A percentile compares a stretch with the other conserved stretches of the same genome.
These are phyloP conservation scores for Lyophyllum shimeji DNA, from an alignment of 768 basidiomycete genomes.

Conservation along the genomic window DNA sequence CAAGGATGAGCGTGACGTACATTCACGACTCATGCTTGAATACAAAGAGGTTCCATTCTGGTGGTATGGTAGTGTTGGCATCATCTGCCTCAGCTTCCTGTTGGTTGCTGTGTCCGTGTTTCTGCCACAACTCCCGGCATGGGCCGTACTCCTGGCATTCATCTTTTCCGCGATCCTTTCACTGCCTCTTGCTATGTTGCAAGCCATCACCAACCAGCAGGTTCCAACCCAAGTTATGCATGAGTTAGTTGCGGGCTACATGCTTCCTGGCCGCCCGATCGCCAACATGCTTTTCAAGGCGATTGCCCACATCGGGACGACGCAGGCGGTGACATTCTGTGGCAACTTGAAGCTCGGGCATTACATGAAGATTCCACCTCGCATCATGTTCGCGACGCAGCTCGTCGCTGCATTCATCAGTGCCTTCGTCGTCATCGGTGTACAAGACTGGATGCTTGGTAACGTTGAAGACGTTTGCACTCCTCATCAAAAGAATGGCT, in stretches of 20 bases:
- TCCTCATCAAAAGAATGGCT: conserved; percentile 55
- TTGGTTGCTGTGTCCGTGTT: conserved; percentile 69
- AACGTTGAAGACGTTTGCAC: conserved; percentile 76
- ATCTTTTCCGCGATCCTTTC: conserved; percentile 49
- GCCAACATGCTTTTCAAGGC: conserved; percentile 84
- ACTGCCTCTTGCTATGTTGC: conserved; percentile 77
- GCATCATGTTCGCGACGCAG: conserved; percentile 73
- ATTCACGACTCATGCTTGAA: conserved; percentile 77
- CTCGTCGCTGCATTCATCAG: conserved; percentile 57
- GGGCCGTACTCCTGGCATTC: conserved; percentile 66
- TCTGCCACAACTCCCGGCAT: conserved; percentile 78
- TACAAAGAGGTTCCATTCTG: conserved; percentile 77
- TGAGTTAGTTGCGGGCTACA: conserved; percentile 77
- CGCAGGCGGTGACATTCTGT: conserved; percentile 65
- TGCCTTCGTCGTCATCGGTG: conserved; percentile 55
- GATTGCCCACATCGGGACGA: conserved; percentile 54
- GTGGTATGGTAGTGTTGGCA: conserved; percentile 69
- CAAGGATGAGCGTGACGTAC: conserved; percentile 80
- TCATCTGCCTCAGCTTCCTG: conserved; percentile 55
- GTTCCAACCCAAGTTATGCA: conserved; percentile 67
- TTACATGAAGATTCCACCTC: conserved; percentile 89
- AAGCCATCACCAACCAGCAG: conserved; percentile 86
- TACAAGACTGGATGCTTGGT: conserved; percentile 72
- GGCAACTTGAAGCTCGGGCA: conserved; percentile 84
- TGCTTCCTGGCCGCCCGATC: conserved; percentile 77